These are phyloP conservation scores for Boechera divaricarpa DNA, from an alignment of 345 rosid genomes.

Conservation along the genomic window DNA sequence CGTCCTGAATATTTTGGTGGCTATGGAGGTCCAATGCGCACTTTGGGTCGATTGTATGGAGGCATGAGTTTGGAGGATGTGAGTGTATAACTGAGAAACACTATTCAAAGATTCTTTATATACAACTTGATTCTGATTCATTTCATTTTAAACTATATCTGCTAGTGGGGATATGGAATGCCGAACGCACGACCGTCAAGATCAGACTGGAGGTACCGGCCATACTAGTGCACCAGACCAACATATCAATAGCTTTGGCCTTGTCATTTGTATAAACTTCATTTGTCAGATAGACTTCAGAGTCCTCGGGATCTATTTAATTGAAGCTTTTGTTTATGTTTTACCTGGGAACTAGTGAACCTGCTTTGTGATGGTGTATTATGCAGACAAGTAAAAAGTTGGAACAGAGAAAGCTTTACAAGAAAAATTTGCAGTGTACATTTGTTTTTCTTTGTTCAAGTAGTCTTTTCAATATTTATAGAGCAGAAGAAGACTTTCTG, in stretches of 20 bases:
- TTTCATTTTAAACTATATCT: background rate
- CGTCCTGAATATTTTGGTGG: slow-evolving; percentile 67
- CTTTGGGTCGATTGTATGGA: slow-evolving; percentile 83
- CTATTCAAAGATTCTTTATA: background rate
- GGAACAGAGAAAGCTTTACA: slow-evolving; percentile 36
- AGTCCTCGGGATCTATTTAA: slow-evolving; percentile 8
- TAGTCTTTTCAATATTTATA: slow-evolving; percentile 5
- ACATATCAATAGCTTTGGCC: slow-evolving; percentile 27
- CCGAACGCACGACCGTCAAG: slow-evolving; percentile 71
- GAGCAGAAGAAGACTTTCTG: slow-evolving; percentile 45
- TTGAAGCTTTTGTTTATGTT: slow-evolving; percentile 12
- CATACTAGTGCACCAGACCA: slow-evolving; percentile 54
- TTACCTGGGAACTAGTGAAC: slow-evolving; percentile 1
- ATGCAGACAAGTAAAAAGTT: background rate
- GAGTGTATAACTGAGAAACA: slow-evolving; percentile 31
- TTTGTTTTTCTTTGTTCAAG: slow-evolving; percentile 23
- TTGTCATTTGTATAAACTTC: slow-evolving; percentile 42
- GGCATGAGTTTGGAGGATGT: slow-evolving; percentile 74
- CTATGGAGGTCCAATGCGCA: slow-evolving; percentile 86
- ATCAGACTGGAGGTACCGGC: slow-evolving; percentile 91
- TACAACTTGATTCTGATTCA: background rate
- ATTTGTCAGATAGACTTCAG: slow-evolving; percentile 17
- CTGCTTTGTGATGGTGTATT: slow-evolving; percentile 17
- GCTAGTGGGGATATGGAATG: slow-evolving; percentile 81
- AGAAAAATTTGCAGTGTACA: slow-evolving; percentile 37